These are phyloP conservation scores for Pleurotus tuber-regium DNA, from an alignment of 768 basidiomycete species.

Conservation along the genomic window DNA sequence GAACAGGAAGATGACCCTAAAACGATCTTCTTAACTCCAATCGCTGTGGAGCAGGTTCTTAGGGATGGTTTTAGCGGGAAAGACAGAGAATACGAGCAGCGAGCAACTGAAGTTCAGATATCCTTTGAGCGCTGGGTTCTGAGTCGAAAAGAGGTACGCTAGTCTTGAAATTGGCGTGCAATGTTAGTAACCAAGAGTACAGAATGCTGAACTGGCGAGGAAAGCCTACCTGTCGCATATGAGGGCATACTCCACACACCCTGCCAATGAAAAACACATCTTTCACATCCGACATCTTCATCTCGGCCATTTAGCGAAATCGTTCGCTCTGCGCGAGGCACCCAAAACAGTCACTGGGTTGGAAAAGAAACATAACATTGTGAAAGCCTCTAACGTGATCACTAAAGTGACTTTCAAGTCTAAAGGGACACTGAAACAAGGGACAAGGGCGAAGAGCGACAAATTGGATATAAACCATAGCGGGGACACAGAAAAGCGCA, in stretches of 20 bases:
- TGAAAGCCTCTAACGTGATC: slow-evolving; percentile 16
- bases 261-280: slow-evolving; percentile 90
- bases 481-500: slow-evolving; percentile 71
- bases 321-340: slow-evolving; percentile 87
- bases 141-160: slow-evolving; percentile 60
- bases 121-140: slow-evolving; percentile 95
- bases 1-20: slow-evolving; percentile 30
- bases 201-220: slow-evolving; percentile 80
- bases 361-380: slow-evolving; percentile 16
- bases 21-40: slow-evolving; percentile 52
- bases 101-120: slow-evolving; percentile 95
- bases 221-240: slow-evolving; percentile 90
- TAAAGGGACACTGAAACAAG: slow-evolving; percentile 14
- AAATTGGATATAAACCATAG: slow-evolving; percentile 42
- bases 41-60: slow-evolving; percentile 69
- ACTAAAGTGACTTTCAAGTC: slow-evolving; percentile 15
- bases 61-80: slow-evolving; percentile 84
- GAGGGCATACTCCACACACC: slow-evolving; percentile 96
- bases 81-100: slow-evolving; percentile 74
- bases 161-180: background rate
- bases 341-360: slow-evolving; percentile 49
- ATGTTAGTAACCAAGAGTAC: background rate
- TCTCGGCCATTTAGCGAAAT: slow-evolving; percentile 90
- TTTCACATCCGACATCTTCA: slow-evolving; percentile 96
- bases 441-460: slow-evolving; percentile 15